phyloP scores from a whole-genome alignment of 2,329 filamentous ascomycete species.

The Ceratocystiopsis minuta region DNA sequence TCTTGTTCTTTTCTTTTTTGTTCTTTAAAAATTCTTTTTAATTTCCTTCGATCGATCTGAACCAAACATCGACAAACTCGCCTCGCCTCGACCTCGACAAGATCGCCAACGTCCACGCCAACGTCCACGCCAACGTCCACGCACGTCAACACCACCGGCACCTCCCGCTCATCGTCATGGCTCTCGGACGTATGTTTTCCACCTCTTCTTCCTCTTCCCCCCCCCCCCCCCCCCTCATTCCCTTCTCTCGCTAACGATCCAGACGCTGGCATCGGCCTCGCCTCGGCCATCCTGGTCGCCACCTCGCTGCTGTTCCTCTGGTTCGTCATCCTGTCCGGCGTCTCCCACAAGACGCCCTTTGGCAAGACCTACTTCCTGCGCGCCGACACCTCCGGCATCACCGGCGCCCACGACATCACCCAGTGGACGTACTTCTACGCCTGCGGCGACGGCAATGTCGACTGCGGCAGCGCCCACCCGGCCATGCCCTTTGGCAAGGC shows the following conservation, averaged over 20 bases:
- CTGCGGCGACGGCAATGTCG: constrained; percentile 44
- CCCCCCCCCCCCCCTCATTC: too few species aligned
- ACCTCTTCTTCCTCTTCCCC: background rate
- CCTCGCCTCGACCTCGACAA: too few species aligned
- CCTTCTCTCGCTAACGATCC: background rate
- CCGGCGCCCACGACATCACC: constrained; percentile 45
- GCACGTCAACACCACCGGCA: too few species aligned
- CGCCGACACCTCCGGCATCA: constrained; percentile 56
- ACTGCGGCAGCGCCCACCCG: constrained; percentile 45
- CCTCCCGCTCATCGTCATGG: background rate
- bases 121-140: too few species aligned
- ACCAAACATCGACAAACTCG: too few species aligned
- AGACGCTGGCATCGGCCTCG: constrained; percentile 25
- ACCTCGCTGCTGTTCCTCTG: constrained; percentile 35
- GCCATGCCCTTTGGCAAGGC: constrained; percentile 58
- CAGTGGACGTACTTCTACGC: constrained; percentile 89
- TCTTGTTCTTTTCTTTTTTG: background rate
- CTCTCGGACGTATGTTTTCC: background rate
- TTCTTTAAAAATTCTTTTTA: too few species aligned
- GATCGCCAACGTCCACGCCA: too few species aligned
- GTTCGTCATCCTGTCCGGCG: constrained; percentile 40
- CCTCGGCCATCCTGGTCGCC: constrained; percentile 30
- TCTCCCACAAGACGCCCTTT: constrained; percentile 34
- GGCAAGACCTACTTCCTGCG: constrained; percentile 72
- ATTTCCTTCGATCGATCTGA: too few species aligned